Base-by-base conservation (phyloP, 495 filamentous ascomycete species). In the Rusavskia elegans region DNA sequence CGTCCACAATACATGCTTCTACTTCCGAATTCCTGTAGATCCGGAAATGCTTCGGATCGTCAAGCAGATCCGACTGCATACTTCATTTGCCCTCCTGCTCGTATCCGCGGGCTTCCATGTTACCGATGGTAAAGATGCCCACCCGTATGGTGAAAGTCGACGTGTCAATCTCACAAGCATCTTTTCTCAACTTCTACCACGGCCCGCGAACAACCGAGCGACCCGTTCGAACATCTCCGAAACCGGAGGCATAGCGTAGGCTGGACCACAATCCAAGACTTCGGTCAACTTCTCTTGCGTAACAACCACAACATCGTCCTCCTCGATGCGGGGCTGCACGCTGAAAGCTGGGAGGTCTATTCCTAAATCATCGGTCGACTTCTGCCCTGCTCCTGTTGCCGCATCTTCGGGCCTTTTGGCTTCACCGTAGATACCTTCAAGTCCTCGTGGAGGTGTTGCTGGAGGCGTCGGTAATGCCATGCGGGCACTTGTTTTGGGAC, bases 161-260 rank as follows among this genome's bases (percentile, higher is more conserved):
- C 32, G 13, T 13, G 9, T 8, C 13, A 14, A 35, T 35, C 2
- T 14, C 32, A 14, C 2, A 7, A 14, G 9, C 13, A 35, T 35
- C 32, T 35, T 10, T 1, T 8, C 32, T 46, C 44, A 46, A 3
- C 6, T 10, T 23, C 23, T 11, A 23, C 23, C 6, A 11, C 9
- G 38, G 36, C 48, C 48, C 9, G 11, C 67, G 48, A 37, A 52
- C n/a, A 52, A 44, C 6, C 14, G 72, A 1, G 79, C 79, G 17
- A 95, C 83, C 51, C 80, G 78, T 56, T 82, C 76, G 62, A 94
- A 93, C 59, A 93, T 69, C 49, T 87, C 81, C 49, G 78, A 76
- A 40, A 92, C 79, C 38, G 85, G 78, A 27, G 86, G 85, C 66
- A 92, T 72, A 10, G 83, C 81, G 65, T 82, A 86, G 7, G 85